Conservation (phyloP, 169 alveolate genomes). For the Eimeria tenella region DNA sequence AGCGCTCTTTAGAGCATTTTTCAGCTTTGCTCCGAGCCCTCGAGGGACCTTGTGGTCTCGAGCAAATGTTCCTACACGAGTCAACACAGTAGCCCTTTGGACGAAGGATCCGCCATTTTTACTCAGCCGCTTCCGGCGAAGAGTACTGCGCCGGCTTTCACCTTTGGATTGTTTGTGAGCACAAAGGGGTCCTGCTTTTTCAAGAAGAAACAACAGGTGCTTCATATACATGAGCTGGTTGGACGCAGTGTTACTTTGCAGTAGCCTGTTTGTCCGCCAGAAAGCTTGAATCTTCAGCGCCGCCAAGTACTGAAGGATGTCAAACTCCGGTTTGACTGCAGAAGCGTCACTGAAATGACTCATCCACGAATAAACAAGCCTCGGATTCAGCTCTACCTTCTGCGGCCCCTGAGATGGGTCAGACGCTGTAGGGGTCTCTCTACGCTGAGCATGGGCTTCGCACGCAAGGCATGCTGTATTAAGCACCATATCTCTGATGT, state of each 20-base stretch:
- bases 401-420: conserved; percentile 45
- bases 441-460: conserved; percentile 78
- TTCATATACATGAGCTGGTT: conserved; percentile 50
- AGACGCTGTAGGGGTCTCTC: conserved; percentile 37
- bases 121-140: conserved; percentile 62
- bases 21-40: conserved; percentile 15
- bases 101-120: conserved; percentile 38
- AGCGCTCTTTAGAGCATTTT: not conserved
- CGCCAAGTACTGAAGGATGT: conserved; percentile 61
- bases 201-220: conserved; percentile 62
- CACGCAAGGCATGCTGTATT: conserved; percentile 74
- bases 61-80: conserved; percentile 29
- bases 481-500: conserved; percentile 74
- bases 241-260: conserved; percentile 37
- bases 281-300: conserved; percentile 66
- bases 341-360: conserved; percentile 49
- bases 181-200: conserved; percentile 53
- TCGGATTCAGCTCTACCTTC: conserved; percentile 74
- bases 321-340: not conserved
- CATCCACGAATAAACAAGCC: conserved; percentile 69
- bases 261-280: conserved; percentile 53
- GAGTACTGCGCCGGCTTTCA: conserved; percentile 70
- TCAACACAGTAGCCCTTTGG: not conserved
- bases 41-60: not conserved
- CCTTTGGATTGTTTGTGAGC: conserved; percentile 1